Conservation (phyloP, 2,329 filamentous ascomycete genomes). For the Paecilomyces fulvus region DNA sequence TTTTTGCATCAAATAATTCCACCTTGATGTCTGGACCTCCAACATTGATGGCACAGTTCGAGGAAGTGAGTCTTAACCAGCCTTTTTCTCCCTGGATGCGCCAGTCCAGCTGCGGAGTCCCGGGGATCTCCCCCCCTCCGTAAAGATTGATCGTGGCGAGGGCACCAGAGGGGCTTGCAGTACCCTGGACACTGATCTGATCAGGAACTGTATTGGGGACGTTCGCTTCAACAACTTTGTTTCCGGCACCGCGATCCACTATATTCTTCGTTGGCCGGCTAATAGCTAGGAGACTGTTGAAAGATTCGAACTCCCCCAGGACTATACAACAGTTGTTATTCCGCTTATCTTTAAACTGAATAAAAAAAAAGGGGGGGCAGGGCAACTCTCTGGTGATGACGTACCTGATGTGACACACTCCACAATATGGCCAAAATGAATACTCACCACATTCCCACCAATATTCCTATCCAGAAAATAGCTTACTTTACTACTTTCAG, state of each 20-base stretch:
- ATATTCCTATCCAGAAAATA: conserved; percentile 7
- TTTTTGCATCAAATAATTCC: conserved; percentile 45
- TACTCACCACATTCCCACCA: not conserved
- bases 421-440: not conserved
- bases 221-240: not conserved
- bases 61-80: conserved; percentile 31
- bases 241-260: not conserved
- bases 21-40: conserved; percentile 37
- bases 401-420: not conserved
- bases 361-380: not conserved
- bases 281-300: not conserved
- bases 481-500: conserved; percentile 5
- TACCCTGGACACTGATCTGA: not conserved
- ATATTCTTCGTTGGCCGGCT: not conserved
- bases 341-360: not conserved
- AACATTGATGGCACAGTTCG: conserved; percentile 20
- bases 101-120: conserved; percentile 14
- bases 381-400: not conserved
- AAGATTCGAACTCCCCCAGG: not conserved
- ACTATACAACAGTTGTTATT: not conserved
- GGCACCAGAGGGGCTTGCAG: conserved; percentile 13
- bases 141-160: conserved; percentile 40
- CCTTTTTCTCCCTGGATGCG: conserved; percentile 27
- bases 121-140: conserved; percentile 30
- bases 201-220: not conserved